A percentile compares a stretch with the other conserved stretches of the same genome.
These are phyloP conservation scores for Lecanicillium sp. DNA, from an alignment of 2,329 filamentous ascomycete genomes.

Conservation along the genomic window DNA sequence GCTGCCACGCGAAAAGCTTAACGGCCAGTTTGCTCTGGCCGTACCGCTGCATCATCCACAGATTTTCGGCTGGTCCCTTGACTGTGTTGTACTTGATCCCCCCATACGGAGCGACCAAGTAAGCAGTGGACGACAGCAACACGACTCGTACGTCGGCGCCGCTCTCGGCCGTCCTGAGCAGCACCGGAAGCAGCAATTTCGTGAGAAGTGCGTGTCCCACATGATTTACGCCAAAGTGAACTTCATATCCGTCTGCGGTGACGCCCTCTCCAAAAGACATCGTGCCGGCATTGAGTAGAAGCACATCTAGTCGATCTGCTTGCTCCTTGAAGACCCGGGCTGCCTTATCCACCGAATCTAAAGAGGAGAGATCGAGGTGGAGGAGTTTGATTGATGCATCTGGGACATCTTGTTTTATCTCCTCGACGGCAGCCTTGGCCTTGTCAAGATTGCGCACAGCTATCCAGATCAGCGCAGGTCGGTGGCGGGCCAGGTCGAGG, in stretches of 20 bases:
- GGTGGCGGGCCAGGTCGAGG: constrained; percentile 14
- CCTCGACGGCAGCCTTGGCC: constrained; percentile 25
- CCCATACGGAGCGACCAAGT: constrained; percentile 13
- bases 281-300: constrained; percentile 40
- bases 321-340: constrained; percentile 26
- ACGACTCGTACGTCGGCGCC: constrained; percentile 22
- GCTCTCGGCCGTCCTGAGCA: constrained; percentile 18
- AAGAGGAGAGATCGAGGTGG: constrained; percentile 35
- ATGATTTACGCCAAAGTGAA: constrained; percentile 42
- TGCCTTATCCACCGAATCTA: constrained; percentile 33
- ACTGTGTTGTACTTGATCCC: constrained; percentile 22
- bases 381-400: constrained; percentile 21
- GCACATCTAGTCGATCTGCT: constrained; percentile 30
- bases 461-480: constrained; percentile 15
- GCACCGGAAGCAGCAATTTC: constrained; percentile 25
- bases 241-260: constrained; percentile 39
- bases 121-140: constrained; percentile 18
- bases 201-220: constrained; percentile 38
- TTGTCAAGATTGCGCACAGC: constrained; percentile 27
- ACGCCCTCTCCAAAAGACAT: constrained; percentile 27
- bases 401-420: constrained; percentile 22
- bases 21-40: constrained; percentile 24
- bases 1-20: constrained; percentile 19
- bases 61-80: constrained; percentile 14
- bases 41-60: constrained; percentile 17